Conservation (phyloP, 78 protist genomes). For the Ministeria vibrans region DNA sequence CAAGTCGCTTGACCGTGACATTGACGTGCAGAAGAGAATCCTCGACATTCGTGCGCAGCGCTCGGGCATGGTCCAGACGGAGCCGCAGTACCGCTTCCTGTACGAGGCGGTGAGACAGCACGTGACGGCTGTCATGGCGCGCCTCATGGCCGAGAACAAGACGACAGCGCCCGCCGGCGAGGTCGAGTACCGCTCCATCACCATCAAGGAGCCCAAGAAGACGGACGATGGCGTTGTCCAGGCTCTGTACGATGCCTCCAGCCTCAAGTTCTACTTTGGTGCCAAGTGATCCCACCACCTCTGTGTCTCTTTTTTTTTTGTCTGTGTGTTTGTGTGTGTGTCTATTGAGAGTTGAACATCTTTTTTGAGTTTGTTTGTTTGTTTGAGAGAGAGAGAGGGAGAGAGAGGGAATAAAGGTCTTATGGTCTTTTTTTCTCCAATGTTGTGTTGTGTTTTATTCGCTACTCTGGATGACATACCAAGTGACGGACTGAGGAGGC, state of each 20-base stretch:
- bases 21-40: constrained; percentile 1
- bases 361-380: too few species aligned
- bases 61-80: constrained; percentile 17
- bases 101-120: constrained; percentile 8
- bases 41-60: constrained; percentile 6
- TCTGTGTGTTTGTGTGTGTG: not conserved
- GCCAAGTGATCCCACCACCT: not conserved
- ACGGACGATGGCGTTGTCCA: not conserved
- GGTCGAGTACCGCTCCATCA: not conserved
- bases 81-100: constrained; percentile 5
- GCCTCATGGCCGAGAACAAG: not conserved
- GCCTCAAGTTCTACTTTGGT: not conserved
- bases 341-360: not conserved
- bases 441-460: too few species aligned
- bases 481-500: not conserved
- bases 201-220: not conserved
- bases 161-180: too few species aligned
- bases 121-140: not conserved
- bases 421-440: too few species aligned
- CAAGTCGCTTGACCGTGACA: not conserved
- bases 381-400: too few species aligned
- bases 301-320: not conserved
- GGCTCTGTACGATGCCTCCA: not conserved
- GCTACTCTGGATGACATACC: not conserved
- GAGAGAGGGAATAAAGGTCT: too few species aligned